A percentile compares a stretch with the other conserved stretches of the same genome.
Evolutionary conservation across 306 rosid species (phyloP).

Genomic region (Comarum palustre): DNA sequence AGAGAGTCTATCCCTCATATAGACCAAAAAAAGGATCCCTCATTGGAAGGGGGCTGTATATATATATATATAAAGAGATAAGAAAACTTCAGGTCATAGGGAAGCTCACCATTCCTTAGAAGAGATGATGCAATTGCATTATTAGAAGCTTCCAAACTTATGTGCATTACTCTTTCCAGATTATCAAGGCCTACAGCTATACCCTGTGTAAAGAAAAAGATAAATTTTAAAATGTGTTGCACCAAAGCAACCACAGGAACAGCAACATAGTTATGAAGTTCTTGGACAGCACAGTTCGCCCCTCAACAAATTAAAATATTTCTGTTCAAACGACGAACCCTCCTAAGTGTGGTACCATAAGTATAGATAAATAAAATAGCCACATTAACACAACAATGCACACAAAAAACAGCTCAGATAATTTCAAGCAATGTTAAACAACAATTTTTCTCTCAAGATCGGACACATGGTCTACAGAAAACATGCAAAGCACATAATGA

Average conservation of each 20-base stretch:
- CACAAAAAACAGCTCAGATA: not conserved
- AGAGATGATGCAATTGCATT: conserved; percentile 58
- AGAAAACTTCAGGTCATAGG: conserved; percentile 14
- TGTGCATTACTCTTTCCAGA: conserved; percentile 70
- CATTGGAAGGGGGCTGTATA: too few species aligned
- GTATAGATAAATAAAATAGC: not conserved
- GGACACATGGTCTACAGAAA: not conserved
- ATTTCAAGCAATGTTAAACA: conserved; percentile 11
- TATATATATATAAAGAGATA: not conserved
- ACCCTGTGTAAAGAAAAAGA: conserved; percentile 53
- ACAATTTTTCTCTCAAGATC: not conserved
- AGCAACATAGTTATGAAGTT: not conserved
- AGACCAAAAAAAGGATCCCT: too few species aligned
- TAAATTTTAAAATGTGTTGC: conserved; percentile 12
- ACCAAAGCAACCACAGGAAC: not conserved
- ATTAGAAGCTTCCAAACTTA: conserved; percentile 71
- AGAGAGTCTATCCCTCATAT: too few species aligned
- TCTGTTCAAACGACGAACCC: not conserved
- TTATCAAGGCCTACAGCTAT: conserved; percentile 81
- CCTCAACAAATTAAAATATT: not conserved
- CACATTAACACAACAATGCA: not conserved
- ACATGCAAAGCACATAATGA: not conserved
- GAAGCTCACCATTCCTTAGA: conserved; percentile 61
- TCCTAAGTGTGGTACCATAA: not conserved
- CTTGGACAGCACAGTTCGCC: not conserved